A percentile compares a stretch with the other conserved stretches of the same genome.
Conservation (phyloP, 495 filamentous ascomycete genomes). For the Rhypophila decipiens region DNA sequence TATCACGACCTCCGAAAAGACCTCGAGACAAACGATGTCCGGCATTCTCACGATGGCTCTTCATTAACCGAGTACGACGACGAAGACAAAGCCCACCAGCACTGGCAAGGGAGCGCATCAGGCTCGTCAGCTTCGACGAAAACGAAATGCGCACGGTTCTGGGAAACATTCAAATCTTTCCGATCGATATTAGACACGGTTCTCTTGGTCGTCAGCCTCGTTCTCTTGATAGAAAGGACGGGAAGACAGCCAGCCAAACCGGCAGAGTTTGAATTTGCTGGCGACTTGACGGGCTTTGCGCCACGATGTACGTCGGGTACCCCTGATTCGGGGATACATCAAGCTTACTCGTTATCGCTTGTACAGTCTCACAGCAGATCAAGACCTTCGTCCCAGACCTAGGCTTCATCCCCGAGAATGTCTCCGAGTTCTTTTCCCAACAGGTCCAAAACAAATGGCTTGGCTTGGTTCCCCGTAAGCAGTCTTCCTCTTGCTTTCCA, state of each 20-base stretch:
- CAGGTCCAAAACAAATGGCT: constrained; percentile 34
- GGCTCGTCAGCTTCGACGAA: too few species aligned
- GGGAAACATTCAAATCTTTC: not conserved
- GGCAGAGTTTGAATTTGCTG: constrained; percentile 22
- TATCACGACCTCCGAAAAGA: too few species aligned
- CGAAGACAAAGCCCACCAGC: too few species aligned
- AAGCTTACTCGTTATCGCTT: too few species aligned
- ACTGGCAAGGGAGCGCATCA: too few species aligned
- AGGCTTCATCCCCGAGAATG: constrained; percentile 35
- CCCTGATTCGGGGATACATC: too few species aligned
- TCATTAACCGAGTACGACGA: too few species aligned
- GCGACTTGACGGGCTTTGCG: constrained; percentile 33
- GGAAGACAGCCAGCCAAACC: constrained; percentile 6
- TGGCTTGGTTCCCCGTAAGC: constrained; percentile 35
- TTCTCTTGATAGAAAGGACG: constrained; percentile 22
- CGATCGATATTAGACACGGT: constrained; percentile 31
- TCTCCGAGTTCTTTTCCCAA: constrained; percentile 36
- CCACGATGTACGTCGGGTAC: too few species aligned
- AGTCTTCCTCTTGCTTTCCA: not conserved
- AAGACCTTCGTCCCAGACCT: constrained; percentile 35
- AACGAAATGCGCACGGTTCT: too few species aligned
- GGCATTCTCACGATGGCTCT: too few species aligned
- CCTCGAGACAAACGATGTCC: too few species aligned
- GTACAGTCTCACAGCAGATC: constrained; percentile 39
- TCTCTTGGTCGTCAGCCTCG: constrained; percentile 28